Base-by-base conservation (phyloP, 2,329 filamentous ascomycete species). In the Fusarium illudens region DNA sequence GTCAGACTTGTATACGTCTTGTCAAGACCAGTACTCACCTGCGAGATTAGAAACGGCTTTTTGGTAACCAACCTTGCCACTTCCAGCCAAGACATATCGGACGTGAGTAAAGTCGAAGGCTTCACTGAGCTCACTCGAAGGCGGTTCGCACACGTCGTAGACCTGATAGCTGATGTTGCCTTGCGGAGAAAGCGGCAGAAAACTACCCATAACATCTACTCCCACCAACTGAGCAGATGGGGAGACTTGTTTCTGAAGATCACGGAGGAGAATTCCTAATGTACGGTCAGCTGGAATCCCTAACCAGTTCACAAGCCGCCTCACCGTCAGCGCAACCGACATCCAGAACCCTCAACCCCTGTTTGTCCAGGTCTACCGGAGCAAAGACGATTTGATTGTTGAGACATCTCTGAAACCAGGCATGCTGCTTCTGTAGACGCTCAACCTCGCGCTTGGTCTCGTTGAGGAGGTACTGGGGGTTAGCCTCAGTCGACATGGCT, bases 211-310 rank as follows among this genome's bases (percentile, higher is more conserved):
- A 4, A 68, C 50, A 56, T 70, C 68, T 1, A 58, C 58, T 1
- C 69, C 66, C 15, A 64, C 39, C 15, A 71, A 55, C 37, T 25
- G 60, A 10, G 66, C 42, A 11, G 64, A 67, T 19, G 64, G n/a
- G 3, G 53, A 7, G 2, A 64, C 32, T n/a, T 67, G 59, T 36
- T 67, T 60, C 11, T 19, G 39, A 1, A 67, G 17, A 10, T 67
- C 58, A 0, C 64, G 63, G 20, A 67, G 64, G 1, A 67, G 15
- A 9, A 12, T 39, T 34, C 58, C 58, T 66, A 6, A 2, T 1
- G 3, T 13, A 3, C 3, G 0, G 12, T 2, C n/a, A 36, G 9
- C 30, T n/a, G 37, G 13, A 1, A 2, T 6, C 1, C 1, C 8
- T 2, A 4, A 12, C 8, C 0, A 3, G 15, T 8, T 10, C 11